phyloP scores from a whole-genome alignment of 176 grass and related monocot species.

The Oropetium thomaeum region DNA sequence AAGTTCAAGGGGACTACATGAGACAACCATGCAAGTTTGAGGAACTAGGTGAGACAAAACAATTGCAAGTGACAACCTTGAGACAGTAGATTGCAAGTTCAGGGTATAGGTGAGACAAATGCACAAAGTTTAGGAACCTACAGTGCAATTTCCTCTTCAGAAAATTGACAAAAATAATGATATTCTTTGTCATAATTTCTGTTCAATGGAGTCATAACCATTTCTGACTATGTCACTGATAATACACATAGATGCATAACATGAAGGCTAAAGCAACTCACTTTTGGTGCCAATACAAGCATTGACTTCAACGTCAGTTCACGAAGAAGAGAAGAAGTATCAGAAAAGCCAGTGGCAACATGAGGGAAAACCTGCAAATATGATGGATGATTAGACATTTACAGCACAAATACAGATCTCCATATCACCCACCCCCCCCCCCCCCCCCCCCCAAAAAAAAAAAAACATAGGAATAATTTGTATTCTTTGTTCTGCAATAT shows the following conservation, averaged over 20 bases:
- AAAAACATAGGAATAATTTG: background rate
- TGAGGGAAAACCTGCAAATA: constrained; percentile 85
- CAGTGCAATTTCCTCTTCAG: background rate
- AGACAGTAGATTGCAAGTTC: too few relatives aligned
- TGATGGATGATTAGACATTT: constrained; percentile 30
- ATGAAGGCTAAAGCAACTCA: constrained; percentile 36
- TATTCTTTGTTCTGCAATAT: background rate
- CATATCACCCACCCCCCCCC: too few relatives aligned
- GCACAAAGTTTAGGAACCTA: background rate
- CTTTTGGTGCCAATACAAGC: constrained; percentile 96
- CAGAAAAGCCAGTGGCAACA: constrained; percentile 96
- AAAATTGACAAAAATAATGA: background rate
- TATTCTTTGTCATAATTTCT: background rate
- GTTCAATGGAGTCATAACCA: background rate
- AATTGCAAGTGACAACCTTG: background rate
- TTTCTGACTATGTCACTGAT: background rate
- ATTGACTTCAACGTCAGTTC: constrained; percentile 96
- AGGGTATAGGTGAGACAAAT: background rate
- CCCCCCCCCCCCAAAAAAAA: too few relatives aligned
- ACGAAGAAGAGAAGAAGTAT: constrained; percentile 87
- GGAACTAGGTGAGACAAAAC: background rate
- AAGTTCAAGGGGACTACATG: background rate
- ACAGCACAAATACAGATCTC: background rate
- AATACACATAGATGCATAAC: constrained; percentile 7
- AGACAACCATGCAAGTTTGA: too few relatives aligned